Percentiles rank a stretch among this genome's conserved stretches.
Conservation (phyloP, 2,329 filamentous ascomycete species). For the Cladosporium sp. region DNA sequence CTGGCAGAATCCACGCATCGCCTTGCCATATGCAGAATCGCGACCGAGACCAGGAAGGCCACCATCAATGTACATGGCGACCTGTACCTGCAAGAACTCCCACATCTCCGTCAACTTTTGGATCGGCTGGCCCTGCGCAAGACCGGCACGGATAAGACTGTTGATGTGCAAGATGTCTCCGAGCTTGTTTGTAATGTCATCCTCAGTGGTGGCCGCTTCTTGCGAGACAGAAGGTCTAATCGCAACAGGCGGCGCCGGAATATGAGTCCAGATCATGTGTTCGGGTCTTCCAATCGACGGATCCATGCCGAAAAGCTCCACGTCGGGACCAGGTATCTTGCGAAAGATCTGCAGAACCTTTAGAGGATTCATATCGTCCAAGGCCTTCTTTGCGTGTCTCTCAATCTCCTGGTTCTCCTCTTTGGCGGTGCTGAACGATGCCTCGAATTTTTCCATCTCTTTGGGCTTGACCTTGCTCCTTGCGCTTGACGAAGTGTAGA, state of each 20-base stretch:
- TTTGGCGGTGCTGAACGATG: slow-evolving; percentile 75
- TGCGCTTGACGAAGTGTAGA: slow-evolving; percentile 83
- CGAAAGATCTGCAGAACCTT: slow-evolving; percentile 88
- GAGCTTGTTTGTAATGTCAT: slow-evolving; percentile 95
- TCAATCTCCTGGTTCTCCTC: slow-evolving; percentile 76
- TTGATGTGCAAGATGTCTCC: slow-evolving; percentile 94
- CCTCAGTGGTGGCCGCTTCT: slow-evolving; percentile 88
- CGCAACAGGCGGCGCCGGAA: slow-evolving; percentile 89
- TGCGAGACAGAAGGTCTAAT: slow-evolving; percentile 92
- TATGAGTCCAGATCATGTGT: slow-evolving; percentile 96
- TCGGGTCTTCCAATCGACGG: slow-evolving; percentile 83
- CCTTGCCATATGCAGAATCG: slow-evolving; percentile 79
- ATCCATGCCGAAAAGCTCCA: slow-evolving; percentile 84
- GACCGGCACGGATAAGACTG: slow-evolving; percentile 74
- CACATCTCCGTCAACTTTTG: slow-evolving; percentile 95
- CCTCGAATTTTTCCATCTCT: slow-evolving; percentile 79
- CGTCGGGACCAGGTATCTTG: slow-evolving; percentile 76
- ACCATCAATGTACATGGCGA: slow-evolving; percentile 97
- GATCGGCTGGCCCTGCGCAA: slow-evolving; percentile 78
- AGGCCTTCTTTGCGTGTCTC: slow-evolving; percentile 84
- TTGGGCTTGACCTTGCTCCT: slow-evolving; percentile 76
- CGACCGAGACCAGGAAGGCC: slow-evolving; percentile 82
- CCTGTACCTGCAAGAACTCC: slow-evolving; percentile 93
- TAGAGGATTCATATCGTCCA: slow-evolving; percentile 89
- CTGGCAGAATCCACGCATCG: slow-evolving; percentile 90